These are phyloP conservation scores for Psilocybe cubensis DNA, from an alignment of 768 basidiomycete species.

Conservation along the genomic window DNA sequence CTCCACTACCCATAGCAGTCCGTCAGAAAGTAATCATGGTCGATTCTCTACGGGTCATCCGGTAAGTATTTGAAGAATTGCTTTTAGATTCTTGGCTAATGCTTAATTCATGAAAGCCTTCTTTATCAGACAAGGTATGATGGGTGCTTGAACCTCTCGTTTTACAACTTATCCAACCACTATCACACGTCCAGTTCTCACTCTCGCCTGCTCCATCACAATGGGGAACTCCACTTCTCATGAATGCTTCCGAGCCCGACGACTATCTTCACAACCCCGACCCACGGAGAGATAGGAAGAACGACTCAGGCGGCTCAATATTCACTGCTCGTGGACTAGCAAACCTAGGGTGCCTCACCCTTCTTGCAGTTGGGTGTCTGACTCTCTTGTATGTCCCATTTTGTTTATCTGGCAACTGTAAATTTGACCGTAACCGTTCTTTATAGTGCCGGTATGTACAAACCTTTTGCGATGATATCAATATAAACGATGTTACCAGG, in stretches of 20 bases:
- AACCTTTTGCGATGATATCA: not conserved
- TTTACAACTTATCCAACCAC: slow-evolving; percentile 13
- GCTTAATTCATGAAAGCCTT: not conserved
- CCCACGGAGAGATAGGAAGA: slow-evolving; percentile 53
- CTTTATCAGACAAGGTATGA: slow-evolving; percentile 7
- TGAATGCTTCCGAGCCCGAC: slow-evolving; percentile 55
- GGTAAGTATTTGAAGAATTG: slow-evolving; percentile 10
- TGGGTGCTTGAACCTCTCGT: not conserved
- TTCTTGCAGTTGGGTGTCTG: slow-evolving; percentile 51
- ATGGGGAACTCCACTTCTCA: slow-evolving; percentile 49
- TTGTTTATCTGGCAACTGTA: slow-evolving; percentile 54
- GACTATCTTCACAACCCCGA: slow-evolving; percentile 69
- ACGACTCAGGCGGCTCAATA: slow-evolving; percentile 58
- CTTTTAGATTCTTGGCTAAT: not conserved
- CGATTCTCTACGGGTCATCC: slow-evolving; percentile 15
- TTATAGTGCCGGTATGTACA: not conserved
- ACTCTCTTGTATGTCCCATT: slow-evolving; percentile 55
- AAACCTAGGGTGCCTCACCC: slow-evolving; percentile 65
- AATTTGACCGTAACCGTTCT: slow-evolving; percentile 50
- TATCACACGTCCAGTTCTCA: slow-evolving; percentile 47
- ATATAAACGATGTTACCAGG: slow-evolving; percentile 29
- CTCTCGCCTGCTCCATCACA: slow-evolving; percentile 48
- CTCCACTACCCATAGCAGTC: not conserved
- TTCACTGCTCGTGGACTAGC: slow-evolving; percentile 64
- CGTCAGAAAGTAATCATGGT: not conserved